These are phyloP conservation scores for Annulohypoxylon stygium DNA, from an alignment of 495 filamentous ascomycete genomes.

Conservation along the genomic window DNA sequence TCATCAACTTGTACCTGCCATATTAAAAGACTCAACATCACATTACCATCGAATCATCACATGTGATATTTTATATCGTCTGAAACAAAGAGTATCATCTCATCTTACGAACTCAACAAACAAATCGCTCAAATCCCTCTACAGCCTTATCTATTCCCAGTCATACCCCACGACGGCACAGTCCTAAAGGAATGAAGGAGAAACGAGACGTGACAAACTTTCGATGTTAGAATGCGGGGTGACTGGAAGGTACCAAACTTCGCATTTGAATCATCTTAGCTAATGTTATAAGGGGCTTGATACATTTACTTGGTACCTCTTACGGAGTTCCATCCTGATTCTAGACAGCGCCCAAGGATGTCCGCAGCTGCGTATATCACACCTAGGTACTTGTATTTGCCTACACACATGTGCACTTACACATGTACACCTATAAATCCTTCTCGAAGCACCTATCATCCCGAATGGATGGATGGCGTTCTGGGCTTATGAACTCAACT, in stretches of 20 bases:
- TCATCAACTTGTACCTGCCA: background rate
- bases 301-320: constrained; percentile 5
- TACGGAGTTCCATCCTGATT: constrained; percentile 34
- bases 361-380: constrained; percentile 13
- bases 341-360: constrained; percentile 1
- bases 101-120: constrained; percentile 14
- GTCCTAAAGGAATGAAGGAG: constrained; percentile 7
- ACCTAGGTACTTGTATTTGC: background rate
- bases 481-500: background rate
- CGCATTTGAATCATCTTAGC: constrained; percentile 20
- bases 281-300: background rate
- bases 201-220: constrained; percentile 12
- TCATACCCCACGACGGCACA: constrained; percentile 30
- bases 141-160: constrained; percentile 25
- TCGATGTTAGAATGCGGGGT: constrained; percentile 39
- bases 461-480: constrained; percentile 3
- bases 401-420: background rate
- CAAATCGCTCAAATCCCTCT: constrained; percentile 46
- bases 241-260: constrained; percentile 27
- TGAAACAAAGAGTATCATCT: background rate
- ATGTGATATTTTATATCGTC: constrained; percentile 20
- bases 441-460: constrained; percentile 2
- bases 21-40: constrained; percentile 28
- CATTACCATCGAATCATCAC: constrained; percentile 25
- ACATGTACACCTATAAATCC: constrained; percentile 23